These are phyloP conservation scores for Beauveria australis DNA, from an alignment of 2,329 filamentous ascomycete species.

Conservation along the genomic window DNA sequence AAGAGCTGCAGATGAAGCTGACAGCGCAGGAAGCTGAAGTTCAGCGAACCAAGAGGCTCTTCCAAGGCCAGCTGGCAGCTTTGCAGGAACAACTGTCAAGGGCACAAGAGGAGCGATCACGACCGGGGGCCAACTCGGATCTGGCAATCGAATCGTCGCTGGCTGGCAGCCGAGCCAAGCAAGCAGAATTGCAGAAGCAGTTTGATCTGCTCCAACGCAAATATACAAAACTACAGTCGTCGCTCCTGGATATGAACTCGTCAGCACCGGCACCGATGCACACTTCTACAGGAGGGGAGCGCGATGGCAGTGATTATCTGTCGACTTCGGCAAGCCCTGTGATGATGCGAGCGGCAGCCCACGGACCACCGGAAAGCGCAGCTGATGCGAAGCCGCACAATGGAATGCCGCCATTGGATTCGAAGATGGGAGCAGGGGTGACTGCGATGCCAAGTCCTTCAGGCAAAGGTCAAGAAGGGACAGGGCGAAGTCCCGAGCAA, in stretches of 20 bases:
- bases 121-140: constrained; percentile 22
- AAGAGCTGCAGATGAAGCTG: constrained; percentile 52
- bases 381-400: constrained; percentile 35
- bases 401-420: constrained; percentile 33
- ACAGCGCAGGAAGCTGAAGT: constrained; percentile 40
- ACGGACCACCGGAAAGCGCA: constrained; percentile 31
- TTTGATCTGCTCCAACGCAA: constrained; percentile 41
- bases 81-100: constrained; percentile 39
- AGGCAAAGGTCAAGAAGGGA: constrained; percentile 15
- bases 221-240: constrained; percentile 43
- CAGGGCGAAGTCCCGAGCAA: constrained; percentile 27
- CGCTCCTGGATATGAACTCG: constrained; percentile 39
- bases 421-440: constrained; percentile 21
- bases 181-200: constrained; percentile 45
- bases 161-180: constrained; percentile 44
- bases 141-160: constrained; percentile 36
- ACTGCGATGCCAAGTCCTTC: constrained; percentile 27
- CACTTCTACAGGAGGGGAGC: constrained; percentile 12
- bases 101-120: constrained; percentile 22
- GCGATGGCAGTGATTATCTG: constrained; percentile 25
- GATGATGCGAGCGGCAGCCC: constrained; percentile 27
- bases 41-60: constrained; percentile 32
- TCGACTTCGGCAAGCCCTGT: constrained; percentile 31
- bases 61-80: constrained; percentile 38
- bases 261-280: constrained; percentile 20